A percentile compares a stretch with the other conserved stretches of the same genome.
Conservation (phyloP, 2,329 filamentous ascomycete species). For the Stachybotrys echinatus region DNA sequence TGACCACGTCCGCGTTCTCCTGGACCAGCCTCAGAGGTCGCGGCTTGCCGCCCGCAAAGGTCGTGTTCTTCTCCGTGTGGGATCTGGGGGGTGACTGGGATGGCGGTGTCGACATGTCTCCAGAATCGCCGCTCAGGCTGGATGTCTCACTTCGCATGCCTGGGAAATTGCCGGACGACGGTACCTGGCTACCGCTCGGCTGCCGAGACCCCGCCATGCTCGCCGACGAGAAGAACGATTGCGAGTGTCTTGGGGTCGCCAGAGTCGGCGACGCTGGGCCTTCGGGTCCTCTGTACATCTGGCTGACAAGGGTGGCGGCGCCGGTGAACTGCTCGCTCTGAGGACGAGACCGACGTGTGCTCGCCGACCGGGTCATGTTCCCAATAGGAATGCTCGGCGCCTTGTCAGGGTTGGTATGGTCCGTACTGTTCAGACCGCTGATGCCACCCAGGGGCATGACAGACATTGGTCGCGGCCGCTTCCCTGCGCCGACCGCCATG, state of each 20-base stretch:
- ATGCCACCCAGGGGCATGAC: slow-evolving; percentile 39
- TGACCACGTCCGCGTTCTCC: slow-evolving; percentile 56
- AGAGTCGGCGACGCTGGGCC: slow-evolving; percentile 56
- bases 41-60: slow-evolving; percentile 64
- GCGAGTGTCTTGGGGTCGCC: slow-evolving; percentile 52
- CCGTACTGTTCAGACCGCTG: slow-evolving; percentile 26
- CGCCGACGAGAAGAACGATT: slow-evolving; percentile 57
- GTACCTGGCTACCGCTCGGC: slow-evolving; percentile 42
- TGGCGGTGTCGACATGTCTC: slow-evolving; percentile 39
- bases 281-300: slow-evolving; percentile 79
- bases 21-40: slow-evolving; percentile 83
- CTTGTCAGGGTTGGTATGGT: slow-evolving; percentile 61
- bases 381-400: slow-evolving; percentile 71
- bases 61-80: slow-evolving; percentile 50
- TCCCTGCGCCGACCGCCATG: slow-evolving; percentile 44
- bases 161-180: slow-evolving; percentile 59
- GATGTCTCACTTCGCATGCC: slow-evolving; percentile 63
- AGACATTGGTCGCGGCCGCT: slow-evolving; percentile 52
- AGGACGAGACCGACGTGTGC: slow-evolving; percentile 49
- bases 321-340: slow-evolving; percentile 59
- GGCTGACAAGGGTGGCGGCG: slow-evolving; percentile 72
- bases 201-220: slow-evolving; percentile 44
- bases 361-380: slow-evolving; percentile 47
- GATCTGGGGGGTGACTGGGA: slow-evolving; percentile 49
- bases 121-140: slow-evolving; percentile 64